phyloP scores from a whole-genome alignment of 768 basidiomycete species.

The Leccinum barrowsii region DNA sequence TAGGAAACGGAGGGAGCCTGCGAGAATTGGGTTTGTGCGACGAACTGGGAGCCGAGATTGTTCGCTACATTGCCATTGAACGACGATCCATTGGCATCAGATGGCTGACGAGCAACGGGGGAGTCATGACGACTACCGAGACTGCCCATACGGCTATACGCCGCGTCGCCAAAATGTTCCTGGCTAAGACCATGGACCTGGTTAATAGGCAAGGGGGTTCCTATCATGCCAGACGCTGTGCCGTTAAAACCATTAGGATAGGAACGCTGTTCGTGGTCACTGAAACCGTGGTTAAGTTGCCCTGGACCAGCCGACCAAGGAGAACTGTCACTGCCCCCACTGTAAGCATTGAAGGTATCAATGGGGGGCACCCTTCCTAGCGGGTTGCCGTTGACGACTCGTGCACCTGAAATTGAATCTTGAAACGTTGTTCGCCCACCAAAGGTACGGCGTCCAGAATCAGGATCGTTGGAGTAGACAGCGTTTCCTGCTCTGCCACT shows the following conservation, averaged over 20 bases:
- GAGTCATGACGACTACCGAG: conserved; percentile 22
- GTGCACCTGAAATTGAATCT: conserved; percentile 41
- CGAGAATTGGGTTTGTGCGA: conserved; percentile 14
- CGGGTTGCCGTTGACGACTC: conserved; percentile 32
- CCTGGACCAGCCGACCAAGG: conserved; percentile 35
- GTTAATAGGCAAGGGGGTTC: conserved; percentile 16
- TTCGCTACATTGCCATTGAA: conserved; percentile 19
- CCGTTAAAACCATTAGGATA: conserved; percentile 27
- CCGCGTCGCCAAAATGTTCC: conserved; percentile 24
- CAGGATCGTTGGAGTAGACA: conserved; percentile 37
- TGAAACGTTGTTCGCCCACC: conserved; percentile 37
- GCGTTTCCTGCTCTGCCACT: conserved; percentile 42
- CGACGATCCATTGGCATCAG: conserved; percentile 23
- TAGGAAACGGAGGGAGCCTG: conserved; percentile 23
- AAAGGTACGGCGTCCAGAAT: conserved; percentile 32
- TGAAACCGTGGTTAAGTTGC: conserved; percentile 19
- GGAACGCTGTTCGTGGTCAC: conserved; percentile 19
- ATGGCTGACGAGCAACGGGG: conserved; percentile 19
- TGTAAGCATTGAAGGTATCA: conserved; percentile 40
- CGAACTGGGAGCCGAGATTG: conserved; percentile 22
- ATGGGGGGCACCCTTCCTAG: conserved; percentile 32
- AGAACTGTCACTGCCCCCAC: conserved; percentile 25
- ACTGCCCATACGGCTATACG: conserved; percentile 22
- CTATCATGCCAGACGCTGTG: conserved; percentile 15
- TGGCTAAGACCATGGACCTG: conserved; percentile 25